Conservation (phyloP, 1,139 yeast species). For the Saccharomyces hybrid region DNA sequence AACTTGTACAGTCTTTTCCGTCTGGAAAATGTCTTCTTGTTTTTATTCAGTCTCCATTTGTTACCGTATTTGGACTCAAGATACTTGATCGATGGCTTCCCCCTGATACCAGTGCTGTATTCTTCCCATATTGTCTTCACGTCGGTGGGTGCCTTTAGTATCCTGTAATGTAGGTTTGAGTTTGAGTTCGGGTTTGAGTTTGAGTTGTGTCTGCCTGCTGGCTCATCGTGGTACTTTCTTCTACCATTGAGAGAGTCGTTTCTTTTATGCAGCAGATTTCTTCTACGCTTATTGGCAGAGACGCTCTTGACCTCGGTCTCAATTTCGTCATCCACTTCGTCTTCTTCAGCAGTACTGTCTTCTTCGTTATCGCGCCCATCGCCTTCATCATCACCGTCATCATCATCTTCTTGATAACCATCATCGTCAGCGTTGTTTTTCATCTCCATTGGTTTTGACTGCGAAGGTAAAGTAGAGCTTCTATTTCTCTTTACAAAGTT, state of each 20-base stretch:
- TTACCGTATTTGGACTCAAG: conserved; percentile 33
- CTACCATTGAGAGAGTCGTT: neutral
- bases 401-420: conserved; percentile 30
- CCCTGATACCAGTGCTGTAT: conserved; percentile 32
- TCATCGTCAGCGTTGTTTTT: conserved; percentile 20
- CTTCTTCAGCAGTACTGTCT: conserved; percentile 8
- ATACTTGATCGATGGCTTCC: conserved; percentile 31
- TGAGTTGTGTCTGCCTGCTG: neutral
- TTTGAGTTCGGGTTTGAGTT: conserved; percentile 6
- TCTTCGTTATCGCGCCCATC: conserved; percentile 17
- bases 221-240: neutral
- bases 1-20: conserved; percentile 33
- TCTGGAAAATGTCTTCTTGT: conserved; percentile 32
- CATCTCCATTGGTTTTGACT: conserved; percentile 3
- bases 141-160: conserved; percentile 32
- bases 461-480: neutral
- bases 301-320: neutral
- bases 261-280: neutral
- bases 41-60: conserved; percentile 32
- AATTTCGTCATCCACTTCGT: conserved; percentile 7
- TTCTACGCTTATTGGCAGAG: neutral
- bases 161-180: conserved; percentile 21
- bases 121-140: conserved; percentile 34
- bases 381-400: conserved; percentile 19
- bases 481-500: neutral